Conservation (phyloP, 2,329 filamentous ascomycete species). For the Thermomyces lanuginosus region DNA sequence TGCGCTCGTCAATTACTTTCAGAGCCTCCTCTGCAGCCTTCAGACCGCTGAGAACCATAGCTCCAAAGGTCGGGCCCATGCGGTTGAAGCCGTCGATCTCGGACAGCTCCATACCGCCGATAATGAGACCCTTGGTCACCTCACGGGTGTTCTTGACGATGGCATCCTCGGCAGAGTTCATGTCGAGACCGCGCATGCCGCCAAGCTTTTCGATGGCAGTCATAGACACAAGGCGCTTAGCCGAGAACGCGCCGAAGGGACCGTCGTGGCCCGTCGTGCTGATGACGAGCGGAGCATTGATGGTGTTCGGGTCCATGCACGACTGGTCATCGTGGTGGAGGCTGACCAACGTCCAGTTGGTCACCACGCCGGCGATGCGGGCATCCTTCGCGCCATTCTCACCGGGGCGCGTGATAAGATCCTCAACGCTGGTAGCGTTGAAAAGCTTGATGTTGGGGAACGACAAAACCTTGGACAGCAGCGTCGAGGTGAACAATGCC, state of each 20-base stretch:
- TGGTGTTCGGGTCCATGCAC: constrained; percentile 96
- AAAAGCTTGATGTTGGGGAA: constrained; percentile 93
- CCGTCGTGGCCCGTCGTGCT: constrained; percentile 83
- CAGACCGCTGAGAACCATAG: constrained; percentile 74
- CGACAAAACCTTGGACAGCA: constrained; percentile 64
- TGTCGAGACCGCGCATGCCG: constrained; percentile 85
- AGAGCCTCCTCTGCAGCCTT: constrained; percentile 83
- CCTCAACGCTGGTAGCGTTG: constrained; percentile 85
- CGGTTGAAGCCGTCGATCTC: constrained; percentile 84
- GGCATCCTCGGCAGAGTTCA: constrained; percentile 79
- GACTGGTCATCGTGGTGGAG: constrained; percentile 80
- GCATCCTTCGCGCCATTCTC: constrained; percentile 36
- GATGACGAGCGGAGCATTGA: constrained; percentile 79
- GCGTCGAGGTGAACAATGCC: constrained; percentile 75
- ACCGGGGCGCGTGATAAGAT: constrained; percentile 65
- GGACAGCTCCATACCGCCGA: constrained; percentile 87
- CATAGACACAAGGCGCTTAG: constrained; percentile 85
- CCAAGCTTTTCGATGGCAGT: constrained; percentile 65
- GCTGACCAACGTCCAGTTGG: constrained; percentile 85
- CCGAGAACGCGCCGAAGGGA: constrained; percentile 78
- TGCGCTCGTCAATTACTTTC: constrained; percentile 58
- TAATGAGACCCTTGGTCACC: constrained; percentile 71
- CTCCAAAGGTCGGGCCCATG: constrained; percentile 80
- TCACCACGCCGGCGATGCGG: constrained; percentile 74
- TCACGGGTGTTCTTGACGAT: constrained; percentile 87